A percentile compares a stretch with the other conserved stretches of the same genome.
These are phyloP conservation scores for Porcisia deanei DNA, from an alignment of 208 protist species.

Conservation along the genomic window DNA sequence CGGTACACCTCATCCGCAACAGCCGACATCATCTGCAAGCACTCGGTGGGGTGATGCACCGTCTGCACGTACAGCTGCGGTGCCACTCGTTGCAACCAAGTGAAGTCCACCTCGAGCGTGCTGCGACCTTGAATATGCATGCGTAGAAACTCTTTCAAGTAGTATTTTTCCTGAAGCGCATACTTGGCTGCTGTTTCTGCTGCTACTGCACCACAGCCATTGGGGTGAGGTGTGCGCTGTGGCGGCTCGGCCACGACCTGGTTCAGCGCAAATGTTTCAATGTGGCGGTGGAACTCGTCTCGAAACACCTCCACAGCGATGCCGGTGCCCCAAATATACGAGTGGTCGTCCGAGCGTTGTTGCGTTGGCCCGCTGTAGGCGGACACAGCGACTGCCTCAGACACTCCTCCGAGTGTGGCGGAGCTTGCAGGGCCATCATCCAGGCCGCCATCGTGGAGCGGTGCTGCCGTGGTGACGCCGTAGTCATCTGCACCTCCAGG, in stretches of 20 bases:
- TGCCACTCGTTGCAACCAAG: constrained; percentile 46
- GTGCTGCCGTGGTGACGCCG: neutral
- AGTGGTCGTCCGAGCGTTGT: constrained; percentile 69
- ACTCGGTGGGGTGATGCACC: constrained; percentile 85
- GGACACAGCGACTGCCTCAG: neutral
- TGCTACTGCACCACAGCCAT: neutral
- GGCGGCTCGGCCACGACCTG: constrained; percentile 15
- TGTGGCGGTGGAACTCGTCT: constrained; percentile 71
- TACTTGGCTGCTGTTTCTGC: constrained; percentile 13
- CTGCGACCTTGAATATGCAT: constrained; percentile 73
- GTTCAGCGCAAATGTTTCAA: constrained; percentile 66
- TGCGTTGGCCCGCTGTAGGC: constrained; percentile 14
- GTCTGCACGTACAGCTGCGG: constrained; percentile 64
- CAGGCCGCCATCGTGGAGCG: neutral
- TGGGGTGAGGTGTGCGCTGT: constrained; percentile 1
- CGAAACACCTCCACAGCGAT: constrained; percentile 88
- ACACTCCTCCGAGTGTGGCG: neutral
- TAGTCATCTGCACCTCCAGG: neutral
- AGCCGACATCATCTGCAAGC: constrained; percentile 83
- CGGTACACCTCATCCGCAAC: constrained; percentile 82
- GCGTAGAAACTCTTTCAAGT: constrained; percentile 70
- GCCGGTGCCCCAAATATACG: constrained; percentile 90
- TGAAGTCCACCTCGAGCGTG: constrained; percentile 78
- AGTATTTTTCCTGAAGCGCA: constrained; percentile 43
- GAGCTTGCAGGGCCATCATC: neutral